Conservation (phyloP, 2,329 filamentous ascomycete species). For the Aspergillus tamarii region DNA sequence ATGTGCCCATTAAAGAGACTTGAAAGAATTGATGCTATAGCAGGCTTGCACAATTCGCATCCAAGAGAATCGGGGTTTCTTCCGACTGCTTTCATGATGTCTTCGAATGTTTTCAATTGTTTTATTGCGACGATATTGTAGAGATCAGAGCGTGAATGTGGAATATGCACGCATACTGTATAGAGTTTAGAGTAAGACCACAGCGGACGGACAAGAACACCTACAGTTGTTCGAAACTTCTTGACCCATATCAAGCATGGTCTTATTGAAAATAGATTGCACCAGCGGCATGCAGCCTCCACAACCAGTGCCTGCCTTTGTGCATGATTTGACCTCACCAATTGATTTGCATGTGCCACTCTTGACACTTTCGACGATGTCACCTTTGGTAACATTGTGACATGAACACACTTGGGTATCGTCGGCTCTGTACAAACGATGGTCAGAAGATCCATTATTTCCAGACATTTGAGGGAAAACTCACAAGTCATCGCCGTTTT, state of each 20-base stretch:
- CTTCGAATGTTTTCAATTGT: conserved; percentile 69
- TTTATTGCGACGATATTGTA: conserved; percentile 88
- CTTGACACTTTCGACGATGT: conserved; percentile 72
- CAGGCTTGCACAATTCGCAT: conserved; percentile 85
- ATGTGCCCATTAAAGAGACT: conserved; percentile 84
- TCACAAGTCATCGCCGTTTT: conserved; percentile 72
- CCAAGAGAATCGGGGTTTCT: conserved; percentile 73
- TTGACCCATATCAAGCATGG: conserved; percentile 81
- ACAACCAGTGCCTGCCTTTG: conserved; percentile 88
- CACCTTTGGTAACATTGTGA: conserved; percentile 88
- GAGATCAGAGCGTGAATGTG: conserved; percentile 81
- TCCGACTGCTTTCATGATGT: conserved; percentile 79
- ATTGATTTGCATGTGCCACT: conserved; percentile 80
- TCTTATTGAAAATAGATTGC: conserved; percentile 85
- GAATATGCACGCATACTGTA: conserved; percentile 76
- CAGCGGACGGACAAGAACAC: conserved; percentile 13
- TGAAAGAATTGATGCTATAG: conserved; percentile 77
- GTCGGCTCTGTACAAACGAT: conserved; percentile 57
- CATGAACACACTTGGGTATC: conserved; percentile 91
- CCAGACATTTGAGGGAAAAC: conserved; percentile 22
- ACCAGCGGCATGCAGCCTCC: conserved; percentile 89
- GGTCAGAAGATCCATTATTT: background rate
- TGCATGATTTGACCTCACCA: conserved; percentile 82
- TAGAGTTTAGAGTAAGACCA: conserved; percentile 11
- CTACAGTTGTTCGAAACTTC: conserved; percentile 77